phyloP scores from a whole-genome alignment of 768 basidiomycete species.

The Coprinellus micaceus region DNA sequence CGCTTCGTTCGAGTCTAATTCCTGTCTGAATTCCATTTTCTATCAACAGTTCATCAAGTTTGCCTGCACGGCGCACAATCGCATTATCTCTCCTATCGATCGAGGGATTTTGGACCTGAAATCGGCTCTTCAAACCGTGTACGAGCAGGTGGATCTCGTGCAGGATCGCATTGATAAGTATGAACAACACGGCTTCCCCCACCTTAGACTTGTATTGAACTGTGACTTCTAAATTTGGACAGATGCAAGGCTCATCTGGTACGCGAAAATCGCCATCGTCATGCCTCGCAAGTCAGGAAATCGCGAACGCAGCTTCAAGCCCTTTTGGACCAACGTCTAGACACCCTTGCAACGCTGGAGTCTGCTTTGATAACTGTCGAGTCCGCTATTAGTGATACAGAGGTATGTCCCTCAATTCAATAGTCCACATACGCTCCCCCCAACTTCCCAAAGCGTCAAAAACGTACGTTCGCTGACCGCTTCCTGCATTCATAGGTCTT shows the following conservation, averaged over 20 bases:
- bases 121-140: slow-evolving; percentile 60
- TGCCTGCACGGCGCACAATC: slow-evolving; percentile 32
- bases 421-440: too few species aligned
- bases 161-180: slow-evolving; percentile 74
- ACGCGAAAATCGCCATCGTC: too few species aligned
- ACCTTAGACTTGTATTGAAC: too few species aligned
- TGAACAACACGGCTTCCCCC: slow-evolving; percentile 15
- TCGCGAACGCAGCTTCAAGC: too few species aligned
- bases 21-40: not conserved
- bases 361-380: slow-evolving; percentile 78
- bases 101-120: slow-evolving; percentile 77
- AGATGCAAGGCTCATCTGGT: too few species aligned
- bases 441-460: too few species aligned
- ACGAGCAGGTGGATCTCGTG: slow-evolving; percentile 63
- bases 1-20: too few species aligned
- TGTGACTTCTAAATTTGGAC: too few species aligned
- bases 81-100: slow-evolving; percentile 74
- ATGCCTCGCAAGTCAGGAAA: too few species aligned
- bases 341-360: slow-evolving; percentile 38
- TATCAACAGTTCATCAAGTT: slow-evolving; percentile 76
- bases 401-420: slow-evolving; percentile 66
- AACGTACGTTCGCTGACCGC: too few species aligned
- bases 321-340: too few species aligned
- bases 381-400: slow-evolving; percentile 79
- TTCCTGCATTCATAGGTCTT: slow-evolving; percentile 23